phyloP scores from a whole-genome alignment of 306 rosid species.

The Prunus mira region DNA sequence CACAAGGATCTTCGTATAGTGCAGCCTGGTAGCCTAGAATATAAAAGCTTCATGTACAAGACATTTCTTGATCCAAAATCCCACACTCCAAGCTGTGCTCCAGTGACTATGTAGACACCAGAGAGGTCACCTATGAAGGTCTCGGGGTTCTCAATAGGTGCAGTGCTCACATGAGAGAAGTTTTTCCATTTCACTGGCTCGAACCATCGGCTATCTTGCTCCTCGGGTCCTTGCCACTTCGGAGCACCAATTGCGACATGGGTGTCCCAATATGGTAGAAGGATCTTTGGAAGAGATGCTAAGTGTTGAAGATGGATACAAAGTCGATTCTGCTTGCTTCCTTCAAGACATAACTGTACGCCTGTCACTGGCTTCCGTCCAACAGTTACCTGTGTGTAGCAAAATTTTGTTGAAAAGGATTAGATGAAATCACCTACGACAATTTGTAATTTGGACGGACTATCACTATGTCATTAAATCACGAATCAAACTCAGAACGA shows the following conservation, averaged over 20 bases:
- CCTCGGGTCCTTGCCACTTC: constrained; percentile 85
- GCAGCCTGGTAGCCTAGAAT: constrained; percentile 70
- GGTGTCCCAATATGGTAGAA: constrained; percentile 67
- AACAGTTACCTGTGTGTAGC: constrained; percentile 61
- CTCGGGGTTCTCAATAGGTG: constrained; percentile 76
- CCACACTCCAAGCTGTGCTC: constrained; percentile 92
- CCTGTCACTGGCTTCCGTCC: constrained; percentile 91
- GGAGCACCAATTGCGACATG: constrained; percentile 84
- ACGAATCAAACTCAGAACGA: background rate
- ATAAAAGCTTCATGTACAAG: constrained; percentile 73
- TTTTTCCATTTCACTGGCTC: constrained; percentile 86
- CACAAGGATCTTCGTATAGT: constrained; percentile 71
- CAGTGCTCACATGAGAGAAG: constrained; percentile 82
- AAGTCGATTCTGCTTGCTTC: constrained; percentile 69
- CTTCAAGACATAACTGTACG: constrained; percentile 64
- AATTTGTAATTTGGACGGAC: background rate
- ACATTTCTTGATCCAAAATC: constrained; percentile 76
- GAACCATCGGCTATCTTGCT: constrained; percentile 91
- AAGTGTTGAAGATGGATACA: constrained; percentile 82
- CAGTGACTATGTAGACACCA: constrained; percentile 64
- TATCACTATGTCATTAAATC: background rate
- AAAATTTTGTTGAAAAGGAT: constrained; percentile 2
- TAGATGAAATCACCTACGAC: background rate
- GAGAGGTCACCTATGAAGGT: constrained; percentile 57
- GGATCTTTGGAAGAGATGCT: constrained; percentile 73